Conservation (phyloP, 257 asterid genomes). For the Solanum paucissectum region DNA sequence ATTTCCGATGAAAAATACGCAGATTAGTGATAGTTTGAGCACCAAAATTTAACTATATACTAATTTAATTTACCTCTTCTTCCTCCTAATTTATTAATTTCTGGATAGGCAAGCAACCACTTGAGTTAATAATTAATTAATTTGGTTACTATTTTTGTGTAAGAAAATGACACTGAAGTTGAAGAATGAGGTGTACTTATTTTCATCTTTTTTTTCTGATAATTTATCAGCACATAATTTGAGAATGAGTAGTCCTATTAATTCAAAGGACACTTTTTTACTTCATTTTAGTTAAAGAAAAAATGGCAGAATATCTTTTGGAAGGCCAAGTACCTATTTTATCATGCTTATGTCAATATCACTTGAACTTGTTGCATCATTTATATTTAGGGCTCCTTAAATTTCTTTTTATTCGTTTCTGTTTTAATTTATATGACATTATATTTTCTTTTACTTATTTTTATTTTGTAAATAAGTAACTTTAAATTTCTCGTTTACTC, state of each 20-base stretch:
- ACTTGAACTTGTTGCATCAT: constrained; percentile 14
- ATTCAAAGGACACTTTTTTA: background rate
- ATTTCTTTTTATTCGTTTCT: no score
- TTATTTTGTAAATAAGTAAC: no score
- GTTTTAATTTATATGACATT: background rate
- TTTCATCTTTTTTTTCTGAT: constrained; percentile 3
- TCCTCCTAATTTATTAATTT: background rate
- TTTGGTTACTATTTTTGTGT: constrained; percentile 4
- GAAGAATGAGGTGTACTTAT: constrained; percentile 16
- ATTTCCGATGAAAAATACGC: no score
- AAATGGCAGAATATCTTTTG: background rate
- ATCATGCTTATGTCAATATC: constrained; percentile 21
- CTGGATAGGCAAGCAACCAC: background rate
- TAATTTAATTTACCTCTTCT: background rate
- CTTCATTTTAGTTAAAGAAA: background rate
- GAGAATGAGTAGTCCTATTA: background rate
- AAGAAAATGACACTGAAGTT: constrained; percentile 16
- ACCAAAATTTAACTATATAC: background rate
- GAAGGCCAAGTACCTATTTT: background rate
- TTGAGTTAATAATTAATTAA: background rate
- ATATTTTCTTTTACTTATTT: no score
- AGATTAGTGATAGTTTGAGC: background rate
- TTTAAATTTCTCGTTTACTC: background rate
- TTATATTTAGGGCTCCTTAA: constrained; percentile 36
- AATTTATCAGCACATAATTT: background rate